Evolutionary conservation across 148 eudicot genomes (phyloP), one percentile per base, ranked within the genome.

Genomic region (Euryodendron excelsum): DNA sequence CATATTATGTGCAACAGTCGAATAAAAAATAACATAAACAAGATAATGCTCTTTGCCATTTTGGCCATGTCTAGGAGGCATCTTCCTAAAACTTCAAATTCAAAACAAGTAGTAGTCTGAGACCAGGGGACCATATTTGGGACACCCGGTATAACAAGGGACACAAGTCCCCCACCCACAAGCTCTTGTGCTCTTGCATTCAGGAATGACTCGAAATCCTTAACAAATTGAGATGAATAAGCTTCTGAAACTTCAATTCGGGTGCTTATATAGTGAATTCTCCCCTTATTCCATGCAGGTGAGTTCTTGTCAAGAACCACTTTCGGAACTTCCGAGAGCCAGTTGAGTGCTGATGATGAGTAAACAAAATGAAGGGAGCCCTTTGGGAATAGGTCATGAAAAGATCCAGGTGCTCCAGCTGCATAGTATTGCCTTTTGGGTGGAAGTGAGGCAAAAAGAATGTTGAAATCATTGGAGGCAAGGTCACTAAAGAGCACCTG

Each of bases 361-460:
- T 64, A 53, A 10, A 33, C 72, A 65, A 66, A 77, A 64, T 66
- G 72, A 12, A 77, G 39, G 2, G 72, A 44, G 39, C n/a, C 59
- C 15, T 47, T 0, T 48, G 79, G 79, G 27, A 77, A 77, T 5
- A 77, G 41, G 27, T 15, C 27, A n/a, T 77, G 34, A 28, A 77
- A 64, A 31, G 79, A 77, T 13, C 79, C 79, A 14, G 79, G 79
- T 5, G 65, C 79, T 15, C 78, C 69, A 23, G 78, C 27, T 9
- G 78, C 78, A 61, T 34, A 75, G 31, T 75, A 75, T 21, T 21
- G 17, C 36, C 52, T 39, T 25, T 75, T 31, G 5, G 20, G 30
- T 7, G 78, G 68, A 3, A 75, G 31, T 0, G 78, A 60, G 34
- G 20, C 21, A 31, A 75, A 75, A 30, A 61, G 78, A n/a, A 31